A percentile compares a stretch with the other conserved stretches of the same genome.
phyloP scores from a whole-genome alignment of 2,329 filamentous ascomycete genomes.

The Pseudogymnoascus destructans region DNA sequence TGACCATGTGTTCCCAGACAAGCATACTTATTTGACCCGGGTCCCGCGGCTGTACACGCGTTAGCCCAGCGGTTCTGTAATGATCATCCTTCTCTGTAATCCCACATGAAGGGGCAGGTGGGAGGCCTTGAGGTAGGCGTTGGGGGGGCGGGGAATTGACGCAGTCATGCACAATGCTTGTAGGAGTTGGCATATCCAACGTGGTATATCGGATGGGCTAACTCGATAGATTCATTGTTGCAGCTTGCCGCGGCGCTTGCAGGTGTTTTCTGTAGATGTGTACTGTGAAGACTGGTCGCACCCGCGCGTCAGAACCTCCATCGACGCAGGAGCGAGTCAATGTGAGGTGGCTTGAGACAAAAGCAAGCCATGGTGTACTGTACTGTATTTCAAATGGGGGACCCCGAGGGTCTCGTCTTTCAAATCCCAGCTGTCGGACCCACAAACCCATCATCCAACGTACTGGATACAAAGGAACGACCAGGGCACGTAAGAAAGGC shows the following conservation, averaged over 20 bases:
- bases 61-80: conserved; percentile 7
- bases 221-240: background rate
- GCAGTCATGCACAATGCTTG: conserved; percentile 6
- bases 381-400: background rate
- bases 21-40: background rate
- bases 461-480: conserved; percentile 5
- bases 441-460: conserved; percentile 4
- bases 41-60: conserved; percentile 3
- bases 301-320: background rate
- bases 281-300: background rate
- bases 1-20: conserved; percentile 4
- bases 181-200: conserved; percentile 5
- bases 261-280: background rate
- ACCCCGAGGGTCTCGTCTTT: background rate
- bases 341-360: background rate
- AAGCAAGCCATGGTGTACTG: background rate
- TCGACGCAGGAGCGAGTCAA: background rate
- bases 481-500: background rate
- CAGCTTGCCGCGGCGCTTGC: conserved; percentile 7
- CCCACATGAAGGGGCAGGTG: background rate
- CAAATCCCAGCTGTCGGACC: background rate
- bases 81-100: conserved; percentile 3
- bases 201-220: conserved; percentile 5
- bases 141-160: background rate
- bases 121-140: background rate